Percentiles rank a stretch among this genome's conserved stretches.
These are phyloP conservation scores for Picea mariana DNA, from an alignment of 83 land plant genomes.

Conservation along the genomic window DNA sequence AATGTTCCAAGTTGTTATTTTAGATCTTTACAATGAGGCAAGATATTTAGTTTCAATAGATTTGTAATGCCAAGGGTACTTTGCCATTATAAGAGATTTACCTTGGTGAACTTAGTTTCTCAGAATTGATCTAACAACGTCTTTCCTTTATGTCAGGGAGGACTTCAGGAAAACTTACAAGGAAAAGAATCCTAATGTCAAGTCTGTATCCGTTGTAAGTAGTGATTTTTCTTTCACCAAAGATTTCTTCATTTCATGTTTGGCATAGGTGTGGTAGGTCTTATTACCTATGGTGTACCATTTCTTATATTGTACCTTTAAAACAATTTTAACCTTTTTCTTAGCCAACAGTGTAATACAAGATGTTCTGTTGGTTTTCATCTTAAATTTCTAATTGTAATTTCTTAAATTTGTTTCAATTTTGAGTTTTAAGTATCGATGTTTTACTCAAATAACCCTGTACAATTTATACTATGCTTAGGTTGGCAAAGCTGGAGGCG, in stretches of 20 bases:
- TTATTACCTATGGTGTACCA: not conserved
- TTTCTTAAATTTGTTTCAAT: not conserved
- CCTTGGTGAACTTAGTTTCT: no score
- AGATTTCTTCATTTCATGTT: not conserved
- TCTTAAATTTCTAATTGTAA: not conserved
- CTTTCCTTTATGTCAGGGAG: conserved; percentile 28
- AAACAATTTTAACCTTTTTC: no score
- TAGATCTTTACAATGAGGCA: no score
- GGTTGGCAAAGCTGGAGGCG: conserved; percentile 26
- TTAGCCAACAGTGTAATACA: no score
- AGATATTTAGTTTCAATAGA: no score
- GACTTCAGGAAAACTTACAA: conserved; percentile 62
- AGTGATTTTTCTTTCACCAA: not conserved
- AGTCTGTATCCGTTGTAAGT: conserved; percentile 71
- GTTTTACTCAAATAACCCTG: not conserved
- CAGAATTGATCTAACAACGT: no score
- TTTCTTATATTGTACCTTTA: not conserved
- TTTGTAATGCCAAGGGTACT: no score
- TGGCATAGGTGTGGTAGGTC: not conserved
- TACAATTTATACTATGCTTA: not conserved
- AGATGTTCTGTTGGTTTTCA: no score
- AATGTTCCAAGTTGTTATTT: no score
- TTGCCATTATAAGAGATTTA: no score
- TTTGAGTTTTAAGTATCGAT: no score
- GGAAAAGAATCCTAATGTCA: conserved; percentile 56